Conservation (phyloP, 352 stramenopile genomes). For the Phytophthora syringae region DNA sequence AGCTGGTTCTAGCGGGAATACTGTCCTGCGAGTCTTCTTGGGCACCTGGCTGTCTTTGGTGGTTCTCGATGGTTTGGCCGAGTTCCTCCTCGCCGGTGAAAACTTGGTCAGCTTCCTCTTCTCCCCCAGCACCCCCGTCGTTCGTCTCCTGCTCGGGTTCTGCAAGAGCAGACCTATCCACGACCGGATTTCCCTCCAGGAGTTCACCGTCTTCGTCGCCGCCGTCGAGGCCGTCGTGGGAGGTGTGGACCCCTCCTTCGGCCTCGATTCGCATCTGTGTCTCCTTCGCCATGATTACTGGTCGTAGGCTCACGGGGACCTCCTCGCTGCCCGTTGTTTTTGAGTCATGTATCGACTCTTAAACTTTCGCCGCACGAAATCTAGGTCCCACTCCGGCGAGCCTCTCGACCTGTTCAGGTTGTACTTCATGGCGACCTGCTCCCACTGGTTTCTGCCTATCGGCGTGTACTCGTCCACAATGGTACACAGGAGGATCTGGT, state of each 20-base stretch:
- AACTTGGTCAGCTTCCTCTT: neutral
- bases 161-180: too few species aligned
- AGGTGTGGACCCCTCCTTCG: neutral
- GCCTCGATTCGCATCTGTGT: neutral
- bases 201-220: neutral
- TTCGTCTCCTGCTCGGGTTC: neutral
- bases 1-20: too few species aligned
- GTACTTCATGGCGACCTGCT: neutral
- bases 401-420: neutral
- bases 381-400: neutral
- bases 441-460: neutral
- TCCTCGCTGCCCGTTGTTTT: neutral
- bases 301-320: neutral
- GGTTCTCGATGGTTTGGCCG: too few species aligned
- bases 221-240: too few species aligned
- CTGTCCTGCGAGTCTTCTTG: too few species aligned
- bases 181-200: too few species aligned
- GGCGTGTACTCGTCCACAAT: neutral
- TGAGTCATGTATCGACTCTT: neutral
- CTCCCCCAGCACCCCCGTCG: neutral
- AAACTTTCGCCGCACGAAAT: neutral
- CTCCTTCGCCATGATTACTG: neutral
- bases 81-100: too few species aligned
- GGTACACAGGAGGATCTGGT: too few species aligned
- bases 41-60: too few species aligned